phyloP scores from a whole-genome alignment of 345 rosid genomes.

The Pistacia integerrima region DNA sequence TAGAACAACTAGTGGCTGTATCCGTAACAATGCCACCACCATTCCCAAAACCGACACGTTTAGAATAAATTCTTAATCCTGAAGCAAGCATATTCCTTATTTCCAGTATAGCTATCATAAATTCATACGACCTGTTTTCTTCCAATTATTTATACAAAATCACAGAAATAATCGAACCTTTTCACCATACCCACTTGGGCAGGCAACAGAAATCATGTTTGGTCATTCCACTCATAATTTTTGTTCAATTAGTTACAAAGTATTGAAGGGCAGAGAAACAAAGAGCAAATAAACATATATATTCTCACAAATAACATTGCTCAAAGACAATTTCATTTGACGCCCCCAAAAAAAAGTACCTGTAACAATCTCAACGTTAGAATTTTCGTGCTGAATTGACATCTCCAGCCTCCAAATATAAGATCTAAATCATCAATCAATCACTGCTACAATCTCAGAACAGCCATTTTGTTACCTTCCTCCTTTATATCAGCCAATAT shows the following conservation, averaged over 20 bases:
- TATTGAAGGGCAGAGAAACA: neutral
- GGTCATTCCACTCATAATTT: neutral
- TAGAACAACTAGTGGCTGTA: neutral
- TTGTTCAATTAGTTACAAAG: neutral
- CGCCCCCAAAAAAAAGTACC: conserved; percentile 33
- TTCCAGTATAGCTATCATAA: neutral
- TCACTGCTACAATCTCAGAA: conserved; percentile 26
- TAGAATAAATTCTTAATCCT: neutral
- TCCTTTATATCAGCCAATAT: conserved; percentile 24
- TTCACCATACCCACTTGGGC: neutral
- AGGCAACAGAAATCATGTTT: neutral
- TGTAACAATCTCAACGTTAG: conserved; percentile 35
- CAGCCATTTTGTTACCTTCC: conserved; percentile 21
- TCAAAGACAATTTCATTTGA: neutral
- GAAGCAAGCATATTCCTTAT: neutral
- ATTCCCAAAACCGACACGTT: neutral
- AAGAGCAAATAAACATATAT: neutral
- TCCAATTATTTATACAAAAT: neutral
- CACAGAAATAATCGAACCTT: neutral
- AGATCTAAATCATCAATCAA: conserved; percentile 29
- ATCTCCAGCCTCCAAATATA: conserved; percentile 36
- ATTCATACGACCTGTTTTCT: neutral
- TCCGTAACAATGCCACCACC: neutral
- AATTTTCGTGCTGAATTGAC: conserved; percentile 56
- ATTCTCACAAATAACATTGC: neutral